Evolutionary conservation across 1,139 yeast genomes (phyloP), one percentile per base, ranked within the genome.

Genomic region (Geotrichum cucujoidarum): DNA sequence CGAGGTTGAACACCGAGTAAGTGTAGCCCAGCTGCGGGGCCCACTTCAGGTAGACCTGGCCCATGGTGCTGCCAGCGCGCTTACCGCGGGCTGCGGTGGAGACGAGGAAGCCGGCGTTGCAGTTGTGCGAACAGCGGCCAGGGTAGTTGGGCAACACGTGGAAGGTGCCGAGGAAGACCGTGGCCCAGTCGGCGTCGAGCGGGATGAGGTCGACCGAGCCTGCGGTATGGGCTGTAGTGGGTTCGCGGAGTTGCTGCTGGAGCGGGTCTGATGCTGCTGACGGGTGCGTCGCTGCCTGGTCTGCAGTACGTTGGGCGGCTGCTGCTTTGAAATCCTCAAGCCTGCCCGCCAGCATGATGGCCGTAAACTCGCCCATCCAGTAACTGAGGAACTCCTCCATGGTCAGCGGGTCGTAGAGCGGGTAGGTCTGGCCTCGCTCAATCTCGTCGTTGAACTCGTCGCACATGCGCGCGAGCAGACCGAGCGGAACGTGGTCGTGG

Each of bases 371-470:
- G 14, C 79, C 77, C 61, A 86, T 82, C 95, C 95, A 87, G 60
- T 80, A 80, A 45, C 75, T 72, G 53, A 74, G 76, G 62, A 87
- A 87, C 56, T 79, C 80, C 33, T 80, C 82, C 32, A 80, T 64
- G 22, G 78, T 75, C 43, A 84, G 66, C 1, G 83, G 77, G 49
- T 83, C 89, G 56, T 81, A 80, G 60, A 81, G 81, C 1, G 95
- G 87, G 59, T 81, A 80, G 2, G 95, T 83, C 53, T 83, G 89
- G 35, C 96, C 95, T 45, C 83, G 72, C 53, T 81, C 87, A 18
- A 89, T 78, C 60, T 88, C 95, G 78, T 81, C 81, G 63, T 88
- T 88, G 67, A 83, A 81, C 65, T 88, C 95, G 59, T 85, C 94
- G 55, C 85, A 76, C 45, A 89, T 62, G 60, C 86, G 86, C 2